A percentile compares a stretch with the other conserved stretches of the same genome.
Conservation (phyloP, 2,329 filamentous ascomycete genomes). For the Thielaviopsis populi region DNA sequence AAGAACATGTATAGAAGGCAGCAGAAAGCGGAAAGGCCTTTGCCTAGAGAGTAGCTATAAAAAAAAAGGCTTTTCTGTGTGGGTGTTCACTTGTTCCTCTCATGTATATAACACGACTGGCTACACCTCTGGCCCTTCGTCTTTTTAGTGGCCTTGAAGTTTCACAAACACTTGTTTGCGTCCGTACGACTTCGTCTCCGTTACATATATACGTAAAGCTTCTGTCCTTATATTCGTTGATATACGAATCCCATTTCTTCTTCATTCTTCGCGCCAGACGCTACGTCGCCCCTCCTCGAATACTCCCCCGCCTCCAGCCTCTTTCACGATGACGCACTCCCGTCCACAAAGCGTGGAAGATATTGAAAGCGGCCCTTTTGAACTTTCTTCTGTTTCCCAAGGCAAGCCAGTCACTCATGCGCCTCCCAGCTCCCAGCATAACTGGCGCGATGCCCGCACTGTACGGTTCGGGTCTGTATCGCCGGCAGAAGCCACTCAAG, state of each 20-base stretch:
- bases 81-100: not conserved
- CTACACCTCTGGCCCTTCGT: not conserved
- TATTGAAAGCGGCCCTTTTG: not conserved
- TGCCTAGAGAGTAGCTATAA: not conserved
- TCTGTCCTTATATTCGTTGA: not conserved
- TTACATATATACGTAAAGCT: not conserved
- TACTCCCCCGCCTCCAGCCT: not conserved
- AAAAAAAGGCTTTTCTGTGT: not conserved
- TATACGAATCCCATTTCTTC: not conserved
- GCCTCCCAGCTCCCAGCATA: not conserved
- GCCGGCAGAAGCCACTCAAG: not conserved
- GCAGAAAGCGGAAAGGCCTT: not conserved
- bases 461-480: not conserved
- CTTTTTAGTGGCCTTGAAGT: not conserved
- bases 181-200: not conserved
- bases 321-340: not conserved
- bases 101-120: not conserved
- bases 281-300: not conserved
- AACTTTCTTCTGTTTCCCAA: not conserved
- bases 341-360: not conserved
- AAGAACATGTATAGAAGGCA: not conserved
- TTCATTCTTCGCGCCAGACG: not conserved
- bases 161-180: not conserved
- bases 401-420: not conserved
- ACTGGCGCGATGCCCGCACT: not conserved